A percentile compares a stretch with the other conserved stretches of the same genome.
Conservation (phyloP, 306 rosid species). For the Sindora glabra region DNA sequence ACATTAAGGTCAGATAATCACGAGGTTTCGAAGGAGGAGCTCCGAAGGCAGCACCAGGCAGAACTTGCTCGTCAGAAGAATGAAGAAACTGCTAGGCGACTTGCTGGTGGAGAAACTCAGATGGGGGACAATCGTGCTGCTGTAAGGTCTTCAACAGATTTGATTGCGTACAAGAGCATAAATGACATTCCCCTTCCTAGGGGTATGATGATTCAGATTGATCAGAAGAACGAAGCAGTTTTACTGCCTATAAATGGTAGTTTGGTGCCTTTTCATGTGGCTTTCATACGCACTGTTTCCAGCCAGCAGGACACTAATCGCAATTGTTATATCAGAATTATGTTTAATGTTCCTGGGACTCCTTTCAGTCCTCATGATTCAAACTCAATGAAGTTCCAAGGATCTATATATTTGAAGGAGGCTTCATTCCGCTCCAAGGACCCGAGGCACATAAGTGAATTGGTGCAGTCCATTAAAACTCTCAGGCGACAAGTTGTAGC, state of each 20-base stretch:
- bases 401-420: slow-evolving; percentile 83
- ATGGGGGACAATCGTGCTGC: slow-evolving; percentile 55
- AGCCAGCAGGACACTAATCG: slow-evolving; percentile 65
- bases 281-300: slow-evolving; percentile 71
- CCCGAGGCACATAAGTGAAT: slow-evolving; percentile 77
- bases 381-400: slow-evolving; percentile 57
- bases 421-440: slow-evolving; percentile 94
- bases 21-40: slow-evolving; percentile 87
- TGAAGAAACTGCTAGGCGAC: slow-evolving; percentile 92
- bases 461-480: slow-evolving; percentile 73
- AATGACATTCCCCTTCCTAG: slow-evolving; percentile 71
- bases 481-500: slow-evolving; percentile 77
- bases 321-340: slow-evolving; percentile 53
- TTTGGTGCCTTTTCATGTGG: slow-evolving; percentile 91
- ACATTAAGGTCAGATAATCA: slow-evolving; percentile 88
- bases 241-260: slow-evolving; percentile 86
- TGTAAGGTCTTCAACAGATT: slow-evolving; percentile 41
- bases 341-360: slow-evolving; percentile 85
- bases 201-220: slow-evolving; percentile 88
- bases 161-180: slow-evolving; percentile 76
- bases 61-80: slow-evolving; percentile 96
- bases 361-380: slow-evolving; percentile 81
- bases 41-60: slow-evolving; percentile 95
- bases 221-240: slow-evolving; percentile 83
- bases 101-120: slow-evolving; percentile 71